Evolutionary conservation across 23 red algal species (phyloP).

Genomic region (Gracilaria vermiculophylla): DNA sequence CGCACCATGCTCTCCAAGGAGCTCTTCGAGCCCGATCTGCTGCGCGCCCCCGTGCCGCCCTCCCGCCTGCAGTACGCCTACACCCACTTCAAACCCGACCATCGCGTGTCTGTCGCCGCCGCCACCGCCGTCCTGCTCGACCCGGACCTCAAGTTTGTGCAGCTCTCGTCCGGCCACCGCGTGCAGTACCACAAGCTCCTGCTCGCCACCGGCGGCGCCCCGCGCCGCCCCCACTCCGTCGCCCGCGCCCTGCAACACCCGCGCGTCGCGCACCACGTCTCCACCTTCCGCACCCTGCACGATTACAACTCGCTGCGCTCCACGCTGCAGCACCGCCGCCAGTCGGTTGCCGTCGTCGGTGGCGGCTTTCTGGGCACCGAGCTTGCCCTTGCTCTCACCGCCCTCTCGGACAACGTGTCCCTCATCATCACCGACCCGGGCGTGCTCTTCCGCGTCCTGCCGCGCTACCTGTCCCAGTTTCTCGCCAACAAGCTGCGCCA

Average conservation of each 20-base stretch:
- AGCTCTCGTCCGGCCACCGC: neutral
- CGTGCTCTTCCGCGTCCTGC: constrained; percentile 67
- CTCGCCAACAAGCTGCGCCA: constrained; percentile 29
- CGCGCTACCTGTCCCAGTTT: constrained; percentile 74
- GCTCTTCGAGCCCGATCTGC: constrained; percentile 43
- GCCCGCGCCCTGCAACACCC: constrained; percentile 11
- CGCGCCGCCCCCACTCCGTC: constrained; percentile 11
- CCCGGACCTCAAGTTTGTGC: constrained; percentile 47
- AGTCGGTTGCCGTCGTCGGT: constrained; percentile 56
- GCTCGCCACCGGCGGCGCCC: constrained; percentile 66
- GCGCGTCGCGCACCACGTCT: constrained; percentile 9
- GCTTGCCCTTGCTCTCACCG: constrained; percentile 61
- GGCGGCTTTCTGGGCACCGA: constrained; percentile 85
- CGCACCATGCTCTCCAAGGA: constrained; percentile 84
- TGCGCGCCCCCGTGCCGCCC: neutral
- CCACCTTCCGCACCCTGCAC: constrained; percentile 44
- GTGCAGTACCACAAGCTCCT: constrained; percentile 73
- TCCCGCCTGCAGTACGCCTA: constrained; percentile 38
- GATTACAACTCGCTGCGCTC: constrained; percentile 35
- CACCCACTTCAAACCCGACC: neutral
- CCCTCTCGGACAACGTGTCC: constrained; percentile 35
- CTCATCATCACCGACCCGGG: constrained; percentile 69
- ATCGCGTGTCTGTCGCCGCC: neutral
- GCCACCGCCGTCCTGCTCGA: neutral
- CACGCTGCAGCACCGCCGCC: neutral